phyloP scores from a whole-genome alignment of 2,329 filamentous ascomycete genomes.

The Cryphonectria naterciae region DNA sequence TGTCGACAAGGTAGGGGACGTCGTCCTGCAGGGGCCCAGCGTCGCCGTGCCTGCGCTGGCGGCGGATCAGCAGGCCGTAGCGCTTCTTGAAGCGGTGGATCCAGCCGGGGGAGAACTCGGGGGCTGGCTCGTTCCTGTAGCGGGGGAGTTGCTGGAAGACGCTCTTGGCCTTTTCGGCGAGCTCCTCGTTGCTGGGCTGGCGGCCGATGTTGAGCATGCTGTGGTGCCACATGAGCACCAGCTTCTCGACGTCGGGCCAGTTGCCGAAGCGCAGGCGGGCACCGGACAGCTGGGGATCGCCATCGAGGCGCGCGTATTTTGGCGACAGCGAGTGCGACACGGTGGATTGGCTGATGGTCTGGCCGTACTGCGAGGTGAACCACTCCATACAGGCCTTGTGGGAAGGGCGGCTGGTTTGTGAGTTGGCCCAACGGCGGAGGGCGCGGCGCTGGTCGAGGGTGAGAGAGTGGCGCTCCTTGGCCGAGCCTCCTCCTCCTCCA shows the following conservation, averaged over 20 bases:
- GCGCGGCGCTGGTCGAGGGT: constrained; percentile 66
- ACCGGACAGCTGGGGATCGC: constrained; percentile 64
- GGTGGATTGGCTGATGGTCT: constrained; percentile 65
- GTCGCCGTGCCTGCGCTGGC: constrained; percentile 57
- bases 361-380: constrained; percentile 62
- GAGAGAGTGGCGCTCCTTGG: constrained; percentile 61
- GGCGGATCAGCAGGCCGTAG: constrained; percentile 61
- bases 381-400: constrained; percentile 68
- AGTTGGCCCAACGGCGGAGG: constrained; percentile 62
- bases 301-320: constrained; percentile 65
- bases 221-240: constrained; percentile 60
- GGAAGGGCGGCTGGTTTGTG: constrained; percentile 58
- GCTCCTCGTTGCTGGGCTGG: constrained; percentile 64
- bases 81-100: constrained; percentile 68
- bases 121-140: constrained; percentile 63
- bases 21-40: constrained; percentile 57
- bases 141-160: constrained; percentile 63
- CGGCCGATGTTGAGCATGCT: constrained; percentile 56
- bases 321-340: constrained; percentile 65
- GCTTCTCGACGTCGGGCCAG: constrained; percentile 66
- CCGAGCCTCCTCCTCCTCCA: constrained; percentile 15
- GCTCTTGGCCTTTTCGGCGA: constrained; percentile 64
- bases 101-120: constrained; percentile 67
- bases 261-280: constrained; percentile 66
- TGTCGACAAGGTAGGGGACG: constrained; percentile 63